Evolutionary conservation across 306 rosid genomes (phyloP), one percentile per base, ranked within the genome.

Genomic region (Quercus suber): DNA sequence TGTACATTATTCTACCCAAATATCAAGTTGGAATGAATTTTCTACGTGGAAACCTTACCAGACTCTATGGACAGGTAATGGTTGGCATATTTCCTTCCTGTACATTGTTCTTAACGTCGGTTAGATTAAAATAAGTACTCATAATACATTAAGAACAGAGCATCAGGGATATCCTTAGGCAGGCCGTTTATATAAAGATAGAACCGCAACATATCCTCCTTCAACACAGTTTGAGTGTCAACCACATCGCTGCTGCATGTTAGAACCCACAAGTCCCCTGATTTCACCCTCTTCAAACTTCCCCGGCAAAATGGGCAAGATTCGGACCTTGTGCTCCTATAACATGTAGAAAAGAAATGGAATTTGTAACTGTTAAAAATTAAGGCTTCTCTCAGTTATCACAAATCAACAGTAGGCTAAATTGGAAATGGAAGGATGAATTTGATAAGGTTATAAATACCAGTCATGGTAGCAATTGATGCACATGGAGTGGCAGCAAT

Each of bases 291-390:
- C 88, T 82, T 84, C 67, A 91, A 33, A 84, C 90, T 91, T 79
- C 94, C 90, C 35, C 97, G 82, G 87, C 97, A 93, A 84, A 93
- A 93, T 6, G 97, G 97, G 87, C 96, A 93, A 25, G 97, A 91
- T 74, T 87, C 88, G 1, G 97, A 93, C 64, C 93, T 88, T 37
- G 87, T 78, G 64, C 87, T 88, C 97, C 98, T 91, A 79, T 7
- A 76, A 71, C 55, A 35, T 45, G 73, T n/a, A 68, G 69, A 57
- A 55, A 79, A 20, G 30, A 59, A 70, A 79, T 52, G 11, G 57
- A 31, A 30, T 31, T 14, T 23, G 69, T 69, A 76, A 77, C 18
- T 18, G 30, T 64, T 20, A 30, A 28, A n/a, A 75, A 67, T 75
- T 70, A 67, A 14, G 73, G 67, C 55, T 37, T 41, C 33, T 69